Conservation (phyloP, 2,329 filamentous ascomycete genomes). For the Fusarium domesticum region DNA sequence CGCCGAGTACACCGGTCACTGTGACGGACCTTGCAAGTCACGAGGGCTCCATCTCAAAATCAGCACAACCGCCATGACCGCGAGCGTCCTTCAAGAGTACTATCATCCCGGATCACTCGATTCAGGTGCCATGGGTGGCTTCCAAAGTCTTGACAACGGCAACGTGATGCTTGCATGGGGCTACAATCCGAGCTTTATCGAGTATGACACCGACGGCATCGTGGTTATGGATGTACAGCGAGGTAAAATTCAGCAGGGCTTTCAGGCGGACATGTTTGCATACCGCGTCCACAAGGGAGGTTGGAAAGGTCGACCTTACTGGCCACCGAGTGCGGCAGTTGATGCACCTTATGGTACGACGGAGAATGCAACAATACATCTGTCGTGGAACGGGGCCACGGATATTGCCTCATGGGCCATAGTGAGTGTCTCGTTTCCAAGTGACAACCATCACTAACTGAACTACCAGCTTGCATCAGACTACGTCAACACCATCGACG, state of each 20-base stretch:
- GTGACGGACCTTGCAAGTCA: conserved; percentile 28
- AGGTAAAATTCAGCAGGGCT: conserved; percentile 21
- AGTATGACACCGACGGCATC: conserved; percentile 26
- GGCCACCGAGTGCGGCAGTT: conserved; percentile 30
- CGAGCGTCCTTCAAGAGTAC: conserved; percentile 29
- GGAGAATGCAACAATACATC: conserved; percentile 25
- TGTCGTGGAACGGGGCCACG: conserved; percentile 34
- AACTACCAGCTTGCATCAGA: conserved; percentile 22
- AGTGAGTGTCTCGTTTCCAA: conserved; percentile 19
- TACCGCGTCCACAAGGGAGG: conserved; percentile 30
- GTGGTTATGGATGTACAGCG: conserved; percentile 28
- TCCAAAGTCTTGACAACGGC: conserved; percentile 28
- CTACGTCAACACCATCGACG: conserved; percentile 18
- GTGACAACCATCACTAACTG: conserved; percentile 13
- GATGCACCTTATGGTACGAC: conserved; percentile 24
- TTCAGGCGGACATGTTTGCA: conserved; percentile 27
- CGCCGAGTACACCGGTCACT: conserved; percentile 30
- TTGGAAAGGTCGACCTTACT: conserved; percentile 30
- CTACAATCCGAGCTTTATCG: conserved; percentile 28
- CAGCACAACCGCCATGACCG: conserved; percentile 30
- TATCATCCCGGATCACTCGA: conserved; percentile 27
- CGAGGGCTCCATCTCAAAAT: conserved; percentile 33
- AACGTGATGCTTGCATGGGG: conserved; percentile 31
- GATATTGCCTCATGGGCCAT: conserved; percentile 30
- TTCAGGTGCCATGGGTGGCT: conserved; percentile 29